phyloP scores from a whole-genome alignment of 2,329 filamentous ascomycete genomes.

The Colletotrichum sp. region DNA sequence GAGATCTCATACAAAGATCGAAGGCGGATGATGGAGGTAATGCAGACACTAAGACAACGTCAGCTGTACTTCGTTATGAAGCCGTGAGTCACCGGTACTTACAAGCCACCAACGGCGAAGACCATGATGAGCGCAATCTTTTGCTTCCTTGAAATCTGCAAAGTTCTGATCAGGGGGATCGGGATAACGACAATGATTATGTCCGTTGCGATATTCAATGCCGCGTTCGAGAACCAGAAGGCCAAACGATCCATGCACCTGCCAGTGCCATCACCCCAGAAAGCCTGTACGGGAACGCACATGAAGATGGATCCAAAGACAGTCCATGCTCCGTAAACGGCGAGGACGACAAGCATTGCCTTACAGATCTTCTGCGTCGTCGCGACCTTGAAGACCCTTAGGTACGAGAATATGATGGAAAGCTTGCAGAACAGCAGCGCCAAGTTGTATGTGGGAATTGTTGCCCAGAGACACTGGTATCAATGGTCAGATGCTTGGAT shows the following conservation, averaged over 20 bases:
- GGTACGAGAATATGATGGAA: neutral
- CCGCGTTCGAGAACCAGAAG: conserved; percentile 31
- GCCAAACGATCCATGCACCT: conserved; percentile 24
- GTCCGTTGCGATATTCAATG: conserved; percentile 33
- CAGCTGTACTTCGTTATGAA: neutral
- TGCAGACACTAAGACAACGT: neutral
- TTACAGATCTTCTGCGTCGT: neutral
- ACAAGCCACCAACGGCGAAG: neutral
- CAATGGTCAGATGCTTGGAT: neutral
- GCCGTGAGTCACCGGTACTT: neutral
- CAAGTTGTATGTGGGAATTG: neutral
- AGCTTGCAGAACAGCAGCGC: neutral
- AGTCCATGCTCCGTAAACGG: conserved; percentile 29
- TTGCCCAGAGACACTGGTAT: neutral
- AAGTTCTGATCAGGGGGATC: conserved; percentile 19
- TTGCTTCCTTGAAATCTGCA: neutral
- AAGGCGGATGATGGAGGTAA: conserved; percentile 26
- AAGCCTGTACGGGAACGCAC: conserved; percentile 28
- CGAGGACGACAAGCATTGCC: conserved; percentile 17
- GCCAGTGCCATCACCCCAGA: conserved; percentile 24
- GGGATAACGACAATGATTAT: conserved; percentile 31
- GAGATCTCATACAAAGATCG: conserved; percentile 22
- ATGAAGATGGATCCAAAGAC: conserved; percentile 28
- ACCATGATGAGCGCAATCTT: neutral
- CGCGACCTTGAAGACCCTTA: neutral